These are phyloP conservation scores for Ophiocordyceps camponoti-leonardi DNA, from an alignment of 2,329 filamentous ascomycete genomes.

Conservation along the genomic window DNA sequence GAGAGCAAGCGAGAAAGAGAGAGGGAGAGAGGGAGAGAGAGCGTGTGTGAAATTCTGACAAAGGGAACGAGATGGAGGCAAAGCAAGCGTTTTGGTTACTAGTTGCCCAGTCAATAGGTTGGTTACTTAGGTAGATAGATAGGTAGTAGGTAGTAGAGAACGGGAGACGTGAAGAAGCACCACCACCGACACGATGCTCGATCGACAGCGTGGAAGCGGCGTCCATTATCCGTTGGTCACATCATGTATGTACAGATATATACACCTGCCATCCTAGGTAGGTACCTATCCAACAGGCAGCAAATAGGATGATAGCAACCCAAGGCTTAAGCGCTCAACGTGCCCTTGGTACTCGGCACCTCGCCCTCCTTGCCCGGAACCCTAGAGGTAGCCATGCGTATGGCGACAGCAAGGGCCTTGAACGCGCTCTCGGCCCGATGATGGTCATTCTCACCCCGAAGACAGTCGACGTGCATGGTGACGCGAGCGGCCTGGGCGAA, in stretches of 20 bases:
- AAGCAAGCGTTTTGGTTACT: too few relatives aligned
- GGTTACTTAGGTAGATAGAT: too few relatives aligned
- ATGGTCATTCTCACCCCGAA: constrained; percentile 86
- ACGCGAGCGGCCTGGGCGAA: constrained; percentile 82
- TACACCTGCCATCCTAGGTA: neutral
- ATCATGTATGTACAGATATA: too few relatives aligned
- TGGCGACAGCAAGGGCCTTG: constrained; percentile 83
- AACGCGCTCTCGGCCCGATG: constrained; percentile 93
- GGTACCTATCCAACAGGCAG: neutral
- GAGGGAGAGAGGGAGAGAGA: neutral
- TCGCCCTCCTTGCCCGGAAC: constrained; percentile 75
- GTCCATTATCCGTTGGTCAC: too few relatives aligned
- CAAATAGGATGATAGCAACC: too few relatives aligned
- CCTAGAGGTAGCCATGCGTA: constrained; percentile 57
- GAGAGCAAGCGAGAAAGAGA: too few relatives aligned
- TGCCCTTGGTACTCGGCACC: constrained; percentile 91
- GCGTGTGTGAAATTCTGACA: neutral
- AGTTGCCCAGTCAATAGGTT: too few relatives aligned
- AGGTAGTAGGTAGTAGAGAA: too few relatives aligned
- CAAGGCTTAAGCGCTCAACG: constrained; percentile 50
- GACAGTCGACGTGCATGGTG: constrained; percentile 88
- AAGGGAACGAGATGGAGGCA: too few relatives aligned
- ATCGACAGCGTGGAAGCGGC: too few relatives aligned
- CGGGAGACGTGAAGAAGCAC: too few relatives aligned
- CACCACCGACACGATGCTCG: too few relatives aligned